These are phyloP conservation scores for Candida jianshihensis DNA, from an alignment of 805 yeast genomes.

Conservation along the genomic window DNA sequence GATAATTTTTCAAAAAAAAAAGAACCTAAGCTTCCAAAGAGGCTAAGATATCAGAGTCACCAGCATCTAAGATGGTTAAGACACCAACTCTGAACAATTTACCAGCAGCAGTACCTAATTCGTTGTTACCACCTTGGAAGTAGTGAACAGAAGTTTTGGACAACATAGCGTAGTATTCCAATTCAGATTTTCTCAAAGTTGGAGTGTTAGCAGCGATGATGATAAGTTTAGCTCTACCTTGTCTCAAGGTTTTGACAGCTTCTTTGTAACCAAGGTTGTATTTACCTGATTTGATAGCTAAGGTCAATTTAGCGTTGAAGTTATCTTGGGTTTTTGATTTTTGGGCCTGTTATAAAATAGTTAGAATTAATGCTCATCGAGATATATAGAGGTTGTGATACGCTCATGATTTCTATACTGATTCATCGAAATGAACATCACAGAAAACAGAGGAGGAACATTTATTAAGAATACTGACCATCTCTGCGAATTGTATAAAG, in stretches of 20 bases:
- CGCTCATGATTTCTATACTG: too few species aligned
- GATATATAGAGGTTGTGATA: too few species aligned
- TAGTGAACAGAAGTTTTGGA: slow-evolving; percentile 94
- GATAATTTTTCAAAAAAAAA: background rate
- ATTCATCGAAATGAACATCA: background rate
- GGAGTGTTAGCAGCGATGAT: slow-evolving; percentile 99
- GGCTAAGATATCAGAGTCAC: slow-evolving; percentile 98
- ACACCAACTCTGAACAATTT: slow-evolving; percentile 99
- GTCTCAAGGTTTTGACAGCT: slow-evolving; percentile 95
- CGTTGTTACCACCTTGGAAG: slow-evolving; percentile 99
- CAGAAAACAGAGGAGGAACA: background rate
- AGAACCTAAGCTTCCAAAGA: slow-evolving; percentile 28
- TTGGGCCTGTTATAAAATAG: slow-evolving; percentile 70
- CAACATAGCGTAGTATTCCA: slow-evolving; percentile 99
- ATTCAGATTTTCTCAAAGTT: slow-evolving; percentile 98
- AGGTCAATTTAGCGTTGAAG: slow-evolving; percentile 96
- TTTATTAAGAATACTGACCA: slow-evolving; percentile 67
- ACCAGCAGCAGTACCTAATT: slow-evolving; percentile 99
- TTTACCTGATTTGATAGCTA: slow-evolving; percentile 1
- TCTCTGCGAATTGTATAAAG: slow-evolving; percentile 74
- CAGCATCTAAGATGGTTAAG: slow-evolving; percentile 92
- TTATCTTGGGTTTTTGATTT: slow-evolving; percentile 81
- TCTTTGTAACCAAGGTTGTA: slow-evolving; percentile 81
- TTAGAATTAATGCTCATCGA: slow-evolving; percentile 29
- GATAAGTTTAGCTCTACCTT: slow-evolving; percentile 97